Percentiles rank a stretch among this genome's conserved stretches.
Evolutionary conservation across 2,329 filamentous ascomycete genomes (phyloP).

Genomic region (Rhexocercosporidium sp.): DNA sequence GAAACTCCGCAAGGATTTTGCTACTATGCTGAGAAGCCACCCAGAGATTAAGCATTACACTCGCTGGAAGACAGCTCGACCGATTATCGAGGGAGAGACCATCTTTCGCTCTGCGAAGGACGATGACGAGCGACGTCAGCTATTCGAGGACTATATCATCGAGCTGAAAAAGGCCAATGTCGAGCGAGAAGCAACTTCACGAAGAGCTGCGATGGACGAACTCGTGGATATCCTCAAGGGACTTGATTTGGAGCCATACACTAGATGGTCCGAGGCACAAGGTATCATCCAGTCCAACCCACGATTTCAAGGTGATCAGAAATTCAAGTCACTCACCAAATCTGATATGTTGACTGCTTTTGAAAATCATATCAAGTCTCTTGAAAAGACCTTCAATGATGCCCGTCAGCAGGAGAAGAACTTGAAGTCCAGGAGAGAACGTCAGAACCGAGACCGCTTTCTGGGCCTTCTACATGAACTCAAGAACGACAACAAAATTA

Average conservation of each 20-base stretch:
- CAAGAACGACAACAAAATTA: constrained; percentile 78
- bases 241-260: constrained; percentile 88
- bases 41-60: constrained; percentile 98
- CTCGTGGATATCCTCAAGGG: constrained; percentile 78
- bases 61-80: constrained; percentile 93
- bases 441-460: constrained; percentile 85
- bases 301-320: constrained; percentile 79
- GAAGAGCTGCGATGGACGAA: constrained; percentile 84
- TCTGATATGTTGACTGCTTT: constrained; percentile 92
- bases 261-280: constrained; percentile 91
- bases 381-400: constrained; percentile 92
- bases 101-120: constrained; percentile 91
- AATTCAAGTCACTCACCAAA: constrained; percentile 84
- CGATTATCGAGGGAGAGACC: constrained; percentile 92
- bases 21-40: constrained; percentile 93
- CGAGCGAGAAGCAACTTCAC: constrained; percentile 73
- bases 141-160: constrained; percentile 92
- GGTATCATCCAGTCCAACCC: constrained; percentile 78
- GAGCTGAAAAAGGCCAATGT: constrained; percentile 81
- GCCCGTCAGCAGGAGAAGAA: constrained; percentile 86
- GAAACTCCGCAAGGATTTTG: constrained; percentile 92
- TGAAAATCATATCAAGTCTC: constrained; percentile 90
- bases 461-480: constrained; percentile 76
- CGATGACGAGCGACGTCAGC: constrained; percentile 83
- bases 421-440: constrained; percentile 78